These are phyloP conservation scores for Puccinia horiana DNA, from an alignment of 1,284 basidiomycete species.

Conservation along the genomic window DNA sequence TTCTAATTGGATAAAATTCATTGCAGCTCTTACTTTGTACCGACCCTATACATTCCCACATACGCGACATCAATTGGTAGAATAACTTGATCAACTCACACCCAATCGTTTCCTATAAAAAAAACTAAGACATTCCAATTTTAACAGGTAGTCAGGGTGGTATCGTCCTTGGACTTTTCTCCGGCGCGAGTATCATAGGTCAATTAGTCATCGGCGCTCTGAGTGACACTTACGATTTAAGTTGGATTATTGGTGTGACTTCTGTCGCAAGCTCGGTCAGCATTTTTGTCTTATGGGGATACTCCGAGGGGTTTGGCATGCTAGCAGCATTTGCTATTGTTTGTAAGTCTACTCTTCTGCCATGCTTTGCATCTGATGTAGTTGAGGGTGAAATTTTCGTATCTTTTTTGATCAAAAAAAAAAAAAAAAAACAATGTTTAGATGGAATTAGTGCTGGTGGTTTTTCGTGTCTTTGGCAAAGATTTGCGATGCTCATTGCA, in stretches of 20 bases:
- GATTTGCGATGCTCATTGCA: constrained; percentile 38
- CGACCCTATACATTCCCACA: constrained; percentile 33
- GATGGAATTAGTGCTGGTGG: constrained; percentile 47
- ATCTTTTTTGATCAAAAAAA: no score
- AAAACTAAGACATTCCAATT: no score
- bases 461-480: constrained; percentile 41
- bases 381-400: no score
- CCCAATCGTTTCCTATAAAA: neutral
- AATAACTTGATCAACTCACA: no score
- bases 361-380: no score
- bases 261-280: constrained; percentile 31
- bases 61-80: constrained; percentile 36
- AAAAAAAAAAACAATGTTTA: no score
- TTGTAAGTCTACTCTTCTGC: constrained; percentile 6
- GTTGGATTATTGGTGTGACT: constrained; percentile 31
- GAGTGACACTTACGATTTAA: constrained; percentile 37
- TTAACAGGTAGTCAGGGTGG: constrained; percentile 37
- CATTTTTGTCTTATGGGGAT: constrained; percentile 39
- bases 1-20: neutral
- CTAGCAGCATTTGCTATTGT: constrained; percentile 36
- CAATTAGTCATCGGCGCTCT: constrained; percentile 17
- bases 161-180: constrained; percentile 17
- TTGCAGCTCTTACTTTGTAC: constrained; percentile 29
- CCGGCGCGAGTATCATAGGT: constrained; percentile 30
- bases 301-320: constrained; percentile 29